Evolutionary conservation across 1,284 basidiomycete species (phyloP), one percentile per base, ranked within the genome.

Genomic region (Sparassis latifolia): DNA sequence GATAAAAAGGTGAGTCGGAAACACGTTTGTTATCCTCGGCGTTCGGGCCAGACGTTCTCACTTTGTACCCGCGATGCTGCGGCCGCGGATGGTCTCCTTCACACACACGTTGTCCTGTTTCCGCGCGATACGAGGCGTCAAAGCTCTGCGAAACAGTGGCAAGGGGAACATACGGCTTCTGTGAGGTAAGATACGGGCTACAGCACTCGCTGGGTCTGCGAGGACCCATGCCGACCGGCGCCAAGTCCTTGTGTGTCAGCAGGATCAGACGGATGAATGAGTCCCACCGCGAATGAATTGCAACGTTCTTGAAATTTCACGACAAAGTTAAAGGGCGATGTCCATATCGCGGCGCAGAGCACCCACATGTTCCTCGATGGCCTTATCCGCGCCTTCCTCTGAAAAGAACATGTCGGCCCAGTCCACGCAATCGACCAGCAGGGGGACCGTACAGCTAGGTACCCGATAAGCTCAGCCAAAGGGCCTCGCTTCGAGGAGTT

Each of bases 401-500:
- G 55, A 54, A 41, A 69, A 65, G 53, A 66, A 69, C 2, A 58
- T 59, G 52, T 6, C 4, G 33, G 7, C 3, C 5, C 33, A 20
- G 48, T 4, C 39, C 33, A 20, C 20, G 29, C 31, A 35, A 10
- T 30, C 7, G 10, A 5, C 31, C 30, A 12, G 10, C 9, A 10
- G 20, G 4, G 12, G 10, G 12, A 10, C 45, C 55, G n/a, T 50
- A 59, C 48, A 56, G 52, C 64, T 62, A 68, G 20, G 50, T 70
- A 71, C 2, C 65, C 68, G 30, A 64, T 64, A 27, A 60, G 49
- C 40, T 66, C 65, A 55, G 5, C 65, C 65, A 20, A 59, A 40
- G 72, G 72, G 54, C 65, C 83, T 50, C 69, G 84, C 51, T n/a
- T 44, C 47, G 40, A 58, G 45, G 9, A 50, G 51, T 28, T 33